Percentiles rank a stretch among this genome's conserved stretches.
Evolutionary conservation across 169 alveolate genomes (phyloP).

Genomic region (Cytauxzoon felis): DNA sequence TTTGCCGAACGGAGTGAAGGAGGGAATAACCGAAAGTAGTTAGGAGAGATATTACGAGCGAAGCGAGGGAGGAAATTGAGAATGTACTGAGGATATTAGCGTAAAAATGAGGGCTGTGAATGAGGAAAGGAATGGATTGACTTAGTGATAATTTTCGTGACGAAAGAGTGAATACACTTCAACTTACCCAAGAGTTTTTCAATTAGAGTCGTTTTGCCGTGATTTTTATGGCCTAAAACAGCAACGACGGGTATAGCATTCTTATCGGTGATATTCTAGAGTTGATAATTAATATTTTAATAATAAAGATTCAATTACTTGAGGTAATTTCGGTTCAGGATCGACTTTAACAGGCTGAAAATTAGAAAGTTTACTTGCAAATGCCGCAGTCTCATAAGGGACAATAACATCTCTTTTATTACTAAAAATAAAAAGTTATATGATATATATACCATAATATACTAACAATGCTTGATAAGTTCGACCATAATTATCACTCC

Average conservation of each 20-base stretch:
- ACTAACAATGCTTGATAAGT: conserved; percentile 60
- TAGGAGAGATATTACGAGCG: too few relatives aligned
- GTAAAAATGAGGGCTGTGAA: too few relatives aligned
- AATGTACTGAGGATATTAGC: too few relatives aligned
- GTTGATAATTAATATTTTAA: neutral
- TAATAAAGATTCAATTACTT: conserved; percentile 2
- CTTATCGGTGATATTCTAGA: conserved; percentile 15
- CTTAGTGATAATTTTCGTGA: too few relatives aligned
- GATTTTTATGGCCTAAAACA: conserved; percentile 81
- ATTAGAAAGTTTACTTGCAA: conserved; percentile 64
- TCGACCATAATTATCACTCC: conserved; percentile 75
- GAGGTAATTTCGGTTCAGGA: conserved; percentile 70
- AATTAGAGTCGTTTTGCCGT: conserved; percentile 80
- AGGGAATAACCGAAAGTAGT: too few relatives aligned
- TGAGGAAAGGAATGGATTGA: too few relatives aligned
- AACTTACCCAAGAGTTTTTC: conserved; percentile 64
- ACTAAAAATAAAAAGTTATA: conserved; percentile 9
- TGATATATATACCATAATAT: neutral
- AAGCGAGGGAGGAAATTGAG: too few relatives aligned
- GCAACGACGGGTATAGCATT: conserved; percentile 70
- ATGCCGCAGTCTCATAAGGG: conserved; percentile 72
- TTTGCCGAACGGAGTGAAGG: too few relatives aligned
- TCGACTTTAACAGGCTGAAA: conserved; percentile 67
- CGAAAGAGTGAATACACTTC: too few relatives aligned
- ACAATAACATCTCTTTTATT: conserved; percentile 69